These are phyloP conservation scores for Dothidotthia symphoricarpi DNA, from an alignment of 2,329 filamentous ascomycete genomes.

Conservation along the genomic window DNA sequence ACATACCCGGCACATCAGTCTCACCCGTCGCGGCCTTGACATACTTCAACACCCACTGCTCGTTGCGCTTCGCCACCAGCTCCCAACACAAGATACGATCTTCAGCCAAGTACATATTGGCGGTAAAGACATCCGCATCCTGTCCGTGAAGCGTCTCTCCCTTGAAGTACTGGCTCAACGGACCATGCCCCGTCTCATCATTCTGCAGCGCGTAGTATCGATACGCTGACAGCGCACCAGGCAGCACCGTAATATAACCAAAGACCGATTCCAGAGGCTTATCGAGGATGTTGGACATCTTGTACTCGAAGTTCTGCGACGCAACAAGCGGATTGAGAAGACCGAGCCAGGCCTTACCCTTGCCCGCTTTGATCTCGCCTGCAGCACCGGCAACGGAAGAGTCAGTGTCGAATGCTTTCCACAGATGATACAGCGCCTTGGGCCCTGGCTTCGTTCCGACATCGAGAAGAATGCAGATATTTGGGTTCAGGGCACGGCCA, in stretches of 20 bases:
- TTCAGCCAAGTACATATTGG: constrained; percentile 92
- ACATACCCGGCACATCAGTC: constrained; percentile 91
- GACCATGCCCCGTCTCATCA: constrained; percentile 91
- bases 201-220: constrained; percentile 95
- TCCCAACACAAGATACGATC: constrained; percentile 93
- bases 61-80: constrained; percentile 88
- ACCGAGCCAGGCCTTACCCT: constrained; percentile 78
- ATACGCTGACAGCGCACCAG: constrained; percentile 92
- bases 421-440: constrained; percentile 93
- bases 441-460: constrained; percentile 89
- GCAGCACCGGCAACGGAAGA: constrained; percentile 96
- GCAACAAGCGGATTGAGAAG: constrained; percentile 92
- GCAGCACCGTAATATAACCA: constrained; percentile 95
- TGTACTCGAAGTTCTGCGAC: constrained; percentile 99
- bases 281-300: constrained; percentile 98
- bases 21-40: constrained; percentile 96
- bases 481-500: constrained; percentile 85
- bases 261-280: constrained; percentile 97
- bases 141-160: constrained; percentile 95
- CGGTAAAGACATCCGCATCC: constrained; percentile 94
- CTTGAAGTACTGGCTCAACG: constrained; percentile 98
- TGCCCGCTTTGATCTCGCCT: constrained; percentile 96
- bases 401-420: constrained; percentile 98
- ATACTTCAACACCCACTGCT: constrained; percentile 97
- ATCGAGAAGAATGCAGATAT: constrained; percentile 94